Conservation (phyloP, 495 filamentous ascomycete species). For the Talaromyces liani region DNA sequence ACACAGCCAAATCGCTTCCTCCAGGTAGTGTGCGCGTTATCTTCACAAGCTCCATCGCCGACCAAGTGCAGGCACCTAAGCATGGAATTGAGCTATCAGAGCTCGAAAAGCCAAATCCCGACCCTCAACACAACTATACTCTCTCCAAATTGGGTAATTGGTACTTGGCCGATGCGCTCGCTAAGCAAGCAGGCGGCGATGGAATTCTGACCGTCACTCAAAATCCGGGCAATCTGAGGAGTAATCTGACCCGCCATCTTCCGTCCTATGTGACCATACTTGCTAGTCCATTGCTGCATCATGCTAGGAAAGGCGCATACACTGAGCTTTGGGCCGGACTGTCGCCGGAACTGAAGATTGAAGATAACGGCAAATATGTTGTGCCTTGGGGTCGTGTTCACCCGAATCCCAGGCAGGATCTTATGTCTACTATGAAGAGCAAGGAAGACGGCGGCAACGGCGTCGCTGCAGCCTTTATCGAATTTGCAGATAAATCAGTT, state of each 20-base stretch:
- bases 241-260: conserved; percentile 17
- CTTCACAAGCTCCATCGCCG: conserved; percentile 21
- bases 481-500: conserved; percentile 22
- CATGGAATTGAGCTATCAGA: conserved; percentile 18
- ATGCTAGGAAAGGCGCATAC: conserved; percentile 25
- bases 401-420: conserved; percentile 20
- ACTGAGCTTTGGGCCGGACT: conserved; percentile 35
- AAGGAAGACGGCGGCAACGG: conserved; percentile 15
- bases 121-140: conserved; percentile 16
- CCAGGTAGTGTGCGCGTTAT: conserved; percentile 21
- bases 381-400: conserved; percentile 35
- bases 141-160: conserved; percentile 20
- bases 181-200: conserved; percentile 2
- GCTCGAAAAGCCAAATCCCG: conserved; percentile 11
- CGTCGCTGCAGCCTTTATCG: conserved; percentile 20
- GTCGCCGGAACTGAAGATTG: conserved; percentile 21
- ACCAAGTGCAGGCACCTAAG: conserved; percentile 17
- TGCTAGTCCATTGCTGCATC: conserved; percentile 19
- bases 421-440: conserved; percentile 19
- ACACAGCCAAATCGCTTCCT: conserved; percentile 13
- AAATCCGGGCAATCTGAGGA: conserved; percentile 31
- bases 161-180: conserved; percentile 18
- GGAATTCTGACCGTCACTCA: conserved; percentile 23
- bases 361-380: conserved; percentile 27
- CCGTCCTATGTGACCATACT: conserved; percentile 5